These are phyloP conservation scores for Leptodontidium sp. DNA, from an alignment of 2,329 filamentous ascomycete species.

Conservation along the genomic window DNA sequence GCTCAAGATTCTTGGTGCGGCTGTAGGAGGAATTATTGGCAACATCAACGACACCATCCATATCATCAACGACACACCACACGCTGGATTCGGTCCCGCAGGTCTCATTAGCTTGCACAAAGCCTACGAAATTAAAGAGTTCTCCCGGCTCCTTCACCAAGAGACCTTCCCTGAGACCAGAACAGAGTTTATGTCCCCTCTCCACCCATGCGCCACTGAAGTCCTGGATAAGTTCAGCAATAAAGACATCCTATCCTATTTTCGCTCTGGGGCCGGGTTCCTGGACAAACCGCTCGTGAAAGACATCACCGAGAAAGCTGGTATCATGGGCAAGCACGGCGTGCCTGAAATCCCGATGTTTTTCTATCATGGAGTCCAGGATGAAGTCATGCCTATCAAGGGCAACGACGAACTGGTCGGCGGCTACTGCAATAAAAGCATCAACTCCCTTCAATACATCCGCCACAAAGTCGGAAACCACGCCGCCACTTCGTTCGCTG, in stretches of 20 bases:
- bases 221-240: neutral
- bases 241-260: constrained; percentile 11
- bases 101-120: constrained; percentile 19
- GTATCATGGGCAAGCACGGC: constrained; percentile 18
- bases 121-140: constrained; percentile 9
- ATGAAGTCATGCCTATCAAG: constrained; percentile 6
- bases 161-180: constrained; percentile 12
- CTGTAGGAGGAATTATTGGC: constrained; percentile 14
- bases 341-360: constrained; percentile 20
- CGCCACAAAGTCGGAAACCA: constrained; percentile 7
- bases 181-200: constrained; percentile 8
- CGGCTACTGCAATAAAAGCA: neutral
- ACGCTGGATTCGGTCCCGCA: constrained; percentile 16
- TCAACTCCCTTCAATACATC: constrained; percentile 15
- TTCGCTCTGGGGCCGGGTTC: constrained; percentile 2
- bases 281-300: neutral
- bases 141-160: neutral
- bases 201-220: constrained; percentile 4
- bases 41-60: constrained; percentile 19
- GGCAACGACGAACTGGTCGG: constrained; percentile 20
- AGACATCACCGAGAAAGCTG: constrained; percentile 19
- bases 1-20: constrained; percentile 17
- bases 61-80: constrained; percentile 13
- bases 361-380: constrained; percentile 20
- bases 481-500: neutral